A percentile compares a stretch with the other conserved stretches of the same genome.
These are phyloP conservation scores for Akanthomyces muscarius DNA, from an alignment of 2,329 filamentous ascomycete species.

Conservation along the genomic window DNA sequence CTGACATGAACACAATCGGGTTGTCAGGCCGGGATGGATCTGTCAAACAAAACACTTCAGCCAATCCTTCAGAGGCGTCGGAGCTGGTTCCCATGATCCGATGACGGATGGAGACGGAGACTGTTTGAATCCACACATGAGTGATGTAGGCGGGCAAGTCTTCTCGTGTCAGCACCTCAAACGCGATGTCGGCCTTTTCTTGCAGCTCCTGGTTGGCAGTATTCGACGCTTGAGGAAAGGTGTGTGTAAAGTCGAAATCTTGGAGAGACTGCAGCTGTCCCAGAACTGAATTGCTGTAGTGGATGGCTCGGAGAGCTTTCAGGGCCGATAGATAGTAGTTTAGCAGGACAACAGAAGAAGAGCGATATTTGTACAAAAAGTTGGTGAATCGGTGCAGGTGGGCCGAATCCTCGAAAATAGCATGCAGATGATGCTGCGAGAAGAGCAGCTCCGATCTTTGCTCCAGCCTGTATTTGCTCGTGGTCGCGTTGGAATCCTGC, in stretches of 20 bases:
- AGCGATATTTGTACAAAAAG: slow-evolving; percentile 58
- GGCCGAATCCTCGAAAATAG: slow-evolving; percentile 61
- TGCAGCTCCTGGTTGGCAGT: slow-evolving; percentile 58
- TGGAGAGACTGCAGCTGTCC: slow-evolving; percentile 17
- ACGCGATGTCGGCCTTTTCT: slow-evolving; percentile 58
- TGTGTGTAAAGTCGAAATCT: slow-evolving; percentile 19
- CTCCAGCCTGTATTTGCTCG: slow-evolving; percentile 50
- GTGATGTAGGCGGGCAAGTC: slow-evolving; percentile 70
- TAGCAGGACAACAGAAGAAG: slow-evolving; percentile 60
- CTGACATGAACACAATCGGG: slow-evolving; percentile 71
- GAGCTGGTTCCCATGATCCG: slow-evolving; percentile 64
- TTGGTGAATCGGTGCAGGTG: slow-evolving; percentile 62
- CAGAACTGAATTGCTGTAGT: slow-evolving; percentile 59
- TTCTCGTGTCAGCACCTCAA: slow-evolving; percentile 59
- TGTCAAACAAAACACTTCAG: slow-evolving; percentile 71
- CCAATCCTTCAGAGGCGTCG: slow-evolving; percentile 66
- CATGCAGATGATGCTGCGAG: slow-evolving; percentile 59
- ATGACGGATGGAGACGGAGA: slow-evolving; percentile 62
- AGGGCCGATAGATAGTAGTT: slow-evolving; percentile 68
- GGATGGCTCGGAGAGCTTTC: slow-evolving; percentile 67
- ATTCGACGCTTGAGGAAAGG: slow-evolving; percentile 14
- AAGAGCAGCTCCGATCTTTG: slow-evolving; percentile 60
- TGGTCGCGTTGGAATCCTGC: slow-evolving; percentile 10
- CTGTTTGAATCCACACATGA: slow-evolving; percentile 62
- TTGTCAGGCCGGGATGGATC: slow-evolving; percentile 69